Evolutionary conservation across 2,329 filamentous ascomycete species (phyloP).

Genomic region (Scedosporium boydii): DNA sequence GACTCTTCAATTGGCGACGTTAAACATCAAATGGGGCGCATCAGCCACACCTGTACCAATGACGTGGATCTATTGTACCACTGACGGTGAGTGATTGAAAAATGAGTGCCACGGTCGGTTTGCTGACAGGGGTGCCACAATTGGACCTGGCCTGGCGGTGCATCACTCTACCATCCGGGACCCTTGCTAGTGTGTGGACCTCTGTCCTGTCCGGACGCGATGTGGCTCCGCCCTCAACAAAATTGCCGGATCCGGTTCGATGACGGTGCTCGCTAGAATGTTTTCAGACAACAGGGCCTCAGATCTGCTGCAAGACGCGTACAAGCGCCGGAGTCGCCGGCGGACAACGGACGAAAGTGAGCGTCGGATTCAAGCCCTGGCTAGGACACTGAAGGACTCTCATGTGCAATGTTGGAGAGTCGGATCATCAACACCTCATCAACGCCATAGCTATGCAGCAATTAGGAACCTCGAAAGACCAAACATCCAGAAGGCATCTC

Average conservation of each 20-base stretch:
- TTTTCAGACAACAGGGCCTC: not conserved
- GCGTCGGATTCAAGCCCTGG: not conserved
- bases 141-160: not conserved
- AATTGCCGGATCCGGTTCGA: not conserved
- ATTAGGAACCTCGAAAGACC: not conserved
- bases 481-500: not conserved
- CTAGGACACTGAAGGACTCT: not conserved
- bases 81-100: not conserved
- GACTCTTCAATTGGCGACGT: not conserved
- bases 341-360: not conserved
- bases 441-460: not conserved
- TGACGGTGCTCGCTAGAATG: not conserved
- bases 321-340: slow-evolving; percentile 1
- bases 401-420: not conserved
- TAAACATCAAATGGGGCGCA: not conserved
- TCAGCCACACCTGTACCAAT: not conserved
- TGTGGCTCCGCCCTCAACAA: not conserved
- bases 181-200: not conserved
- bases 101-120: not conserved
- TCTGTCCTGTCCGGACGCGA: not conserved
- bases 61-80: not conserved
- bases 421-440: not conserved
- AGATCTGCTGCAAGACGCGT: not conserved
- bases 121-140: slow-evolving; percentile 1
- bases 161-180: not conserved